A percentile compares a stretch with the other conserved stretches of the same genome.
These are phyloP conservation scores for Lachnellula occidentalis DNA, from an alignment of 2,329 filamentous ascomycete genomes.

Conservation along the genomic window DNA sequence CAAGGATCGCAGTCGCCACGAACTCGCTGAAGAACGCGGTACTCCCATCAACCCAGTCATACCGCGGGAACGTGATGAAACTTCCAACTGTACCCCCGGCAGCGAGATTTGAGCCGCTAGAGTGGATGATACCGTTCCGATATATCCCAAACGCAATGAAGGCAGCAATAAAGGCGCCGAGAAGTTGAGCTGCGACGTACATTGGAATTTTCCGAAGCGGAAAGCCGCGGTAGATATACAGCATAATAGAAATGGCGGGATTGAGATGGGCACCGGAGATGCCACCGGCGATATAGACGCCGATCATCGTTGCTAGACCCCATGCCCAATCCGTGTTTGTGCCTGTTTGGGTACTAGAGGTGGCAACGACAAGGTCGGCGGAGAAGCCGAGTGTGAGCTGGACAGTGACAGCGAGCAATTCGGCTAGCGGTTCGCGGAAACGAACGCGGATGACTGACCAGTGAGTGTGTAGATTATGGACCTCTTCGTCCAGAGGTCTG, in stretches of 20 bases:
- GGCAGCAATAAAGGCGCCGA: conserved; percentile 46
- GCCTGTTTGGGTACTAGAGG: conserved; percentile 26
- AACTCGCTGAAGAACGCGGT: conserved; percentile 46
- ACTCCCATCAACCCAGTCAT: conserved; percentile 32
- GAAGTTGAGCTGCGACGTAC: conserved; percentile 47
- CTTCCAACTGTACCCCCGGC: conserved; percentile 32
- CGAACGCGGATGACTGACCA: conserved; percentile 42
- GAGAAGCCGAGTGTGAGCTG: conserved; percentile 43
- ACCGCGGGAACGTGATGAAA: conserved; percentile 41
- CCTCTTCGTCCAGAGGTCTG: conserved; percentile 21
- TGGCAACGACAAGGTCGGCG: conserved; percentile 39
- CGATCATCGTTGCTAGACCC: conserved; percentile 50
- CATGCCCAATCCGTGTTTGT: conserved; percentile 42
- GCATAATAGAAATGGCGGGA: conserved; percentile 38
- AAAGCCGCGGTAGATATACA: conserved; percentile 46
- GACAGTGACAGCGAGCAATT: conserved; percentile 41
- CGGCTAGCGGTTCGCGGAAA: conserved; percentile 48
- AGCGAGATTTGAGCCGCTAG: conserved; percentile 15
- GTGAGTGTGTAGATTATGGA: conserved; percentile 26
- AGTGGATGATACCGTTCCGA: conserved; percentile 33
- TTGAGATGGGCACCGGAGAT: conserved; percentile 43
- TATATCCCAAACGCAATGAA: conserved; percentile 42
- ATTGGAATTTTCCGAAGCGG: conserved; percentile 44
- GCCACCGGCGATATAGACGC: conserved; percentile 42
- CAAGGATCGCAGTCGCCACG: conserved; percentile 37